These are phyloP conservation scores for Nigrograna mackinnonii DNA, from an alignment of 2,329 filamentous ascomycete species.

Conservation along the genomic window DNA sequence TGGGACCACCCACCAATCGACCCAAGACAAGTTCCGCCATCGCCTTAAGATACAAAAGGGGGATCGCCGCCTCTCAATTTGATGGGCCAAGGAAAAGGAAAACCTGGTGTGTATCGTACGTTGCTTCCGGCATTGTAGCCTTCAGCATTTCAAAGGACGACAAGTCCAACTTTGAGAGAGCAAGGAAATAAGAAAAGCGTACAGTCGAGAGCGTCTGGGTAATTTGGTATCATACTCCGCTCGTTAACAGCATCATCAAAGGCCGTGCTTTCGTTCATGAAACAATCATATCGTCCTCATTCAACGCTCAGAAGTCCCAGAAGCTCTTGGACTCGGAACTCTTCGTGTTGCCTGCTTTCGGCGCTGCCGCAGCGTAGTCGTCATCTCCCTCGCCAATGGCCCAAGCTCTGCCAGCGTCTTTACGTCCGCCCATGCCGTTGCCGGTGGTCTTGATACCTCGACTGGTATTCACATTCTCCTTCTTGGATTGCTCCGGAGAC, in stretches of 20 bases:
- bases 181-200: slow-evolving; percentile 3
- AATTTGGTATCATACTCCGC: neutral
- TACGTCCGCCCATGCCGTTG: slow-evolving; percentile 45
- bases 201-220: neutral
- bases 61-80: too few species aligned
- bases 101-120: too few species aligned
- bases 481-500: slow-evolving; percentile 24
- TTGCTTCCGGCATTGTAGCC: too few species aligned
- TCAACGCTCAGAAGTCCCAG: slow-evolving; percentile 33
- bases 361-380: slow-evolving; percentile 16
- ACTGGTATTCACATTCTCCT: slow-evolving; percentile 28
- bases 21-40: too few species aligned
- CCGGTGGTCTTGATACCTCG: slow-evolving; percentile 35
- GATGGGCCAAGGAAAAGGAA: too few species aligned
- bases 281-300: neutral
- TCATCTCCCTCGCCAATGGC: slow-evolving; percentile 43
- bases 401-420: slow-evolving; percentile 41
- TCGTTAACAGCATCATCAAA: slow-evolving; percentile 1
- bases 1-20: too few species aligned
- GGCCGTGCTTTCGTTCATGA: slow-evolving; percentile 1
- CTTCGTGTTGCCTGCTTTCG: slow-evolving; percentile 7
- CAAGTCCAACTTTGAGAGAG: too few species aligned
- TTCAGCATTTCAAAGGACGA: too few species aligned
- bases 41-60: too few species aligned
- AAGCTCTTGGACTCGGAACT: slow-evolving; percentile 20